Evolutionary conservation across 345 rosid species (phyloP).

Genomic region (Lumnitzera racemosa): DNA sequence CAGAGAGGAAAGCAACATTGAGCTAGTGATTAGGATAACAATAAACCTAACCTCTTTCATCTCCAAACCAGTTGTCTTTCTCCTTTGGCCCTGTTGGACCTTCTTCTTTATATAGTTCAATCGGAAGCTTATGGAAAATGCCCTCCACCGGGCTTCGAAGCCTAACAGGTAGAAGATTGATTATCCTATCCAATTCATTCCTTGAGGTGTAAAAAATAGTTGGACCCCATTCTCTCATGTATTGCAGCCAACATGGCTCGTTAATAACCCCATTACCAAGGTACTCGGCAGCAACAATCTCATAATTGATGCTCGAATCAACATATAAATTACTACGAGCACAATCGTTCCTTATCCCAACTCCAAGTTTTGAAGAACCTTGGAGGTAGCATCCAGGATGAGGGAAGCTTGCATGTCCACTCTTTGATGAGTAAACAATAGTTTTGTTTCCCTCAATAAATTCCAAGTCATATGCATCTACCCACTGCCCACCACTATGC

Average conservation of each 20-base stretch:
- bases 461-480: conserved; percentile 61
- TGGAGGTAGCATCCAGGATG: conserved; percentile 62
- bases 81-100: conserved; percentile 96
- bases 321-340: conserved; percentile 31
- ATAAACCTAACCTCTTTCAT: conserved; percentile 55
- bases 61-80: conserved; percentile 86
- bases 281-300: conserved; percentile 66
- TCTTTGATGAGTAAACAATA: conserved; percentile 53
- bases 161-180: conserved; percentile 35
- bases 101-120: conserved; percentile 63
- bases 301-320: conserved; percentile 60
- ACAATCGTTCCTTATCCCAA: conserved; percentile 76
- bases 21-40: not conserved
- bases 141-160: conserved; percentile 27
- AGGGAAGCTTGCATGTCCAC: conserved; percentile 81
- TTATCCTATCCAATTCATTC: conserved; percentile 41
- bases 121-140: conserved; percentile 40
- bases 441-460: conserved; percentile 54
- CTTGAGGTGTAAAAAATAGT: conserved; percentile 50
- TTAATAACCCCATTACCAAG: conserved; percentile 36
- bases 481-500: conserved; percentile 86
- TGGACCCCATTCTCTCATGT: conserved; percentile 92
- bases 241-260: conserved; percentile 76
- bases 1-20: no score
- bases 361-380: conserved; percentile 51